Evolutionary conservation across 352 stramenopile genomes (phyloP), one percentile per base, ranked within the genome.

Genomic region (Bremia lactucae): DNA sequence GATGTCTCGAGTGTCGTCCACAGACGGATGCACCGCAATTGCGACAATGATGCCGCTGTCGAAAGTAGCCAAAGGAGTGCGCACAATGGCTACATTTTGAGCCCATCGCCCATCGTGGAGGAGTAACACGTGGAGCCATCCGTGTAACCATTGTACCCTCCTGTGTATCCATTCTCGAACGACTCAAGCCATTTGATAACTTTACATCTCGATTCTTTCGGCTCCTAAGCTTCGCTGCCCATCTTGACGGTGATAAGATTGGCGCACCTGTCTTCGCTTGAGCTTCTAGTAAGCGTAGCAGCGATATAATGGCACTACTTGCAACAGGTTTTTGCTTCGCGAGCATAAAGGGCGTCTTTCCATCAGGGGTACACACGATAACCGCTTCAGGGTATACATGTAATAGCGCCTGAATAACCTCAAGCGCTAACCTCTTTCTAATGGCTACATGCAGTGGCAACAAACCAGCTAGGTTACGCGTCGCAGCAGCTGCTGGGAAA

Each of bases 1-100:
- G 48, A 36, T 83, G 57, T 22, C 65, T 64, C 3, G 70, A 87
- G 53, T 88, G 82, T 20, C 55, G 55, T n/a, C 68, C 59, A 47
- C 81, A 94, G 2, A 91, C 78, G 1, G 82, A 84, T 23, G 78
- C 57, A 4, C 81, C 81, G 40, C 81, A 94, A 47, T 77, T 83
- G 25, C 81, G 57, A 51, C 81, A 94, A 46, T 94, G 81, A 51
- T 94, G 81, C 18, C 78, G 70, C 15, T 68, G 68, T 48, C 67
- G 65, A 15, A 95, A 72, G 46, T 91, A 78, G 2, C 70, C 68
- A 36, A 95, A 95, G 43, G 76, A 81, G 13, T 48, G 57, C 8
- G 66, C 50, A 57, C 83, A 95, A 19, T 83, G 48, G 28, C 76
- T 43, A 52, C 83, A 95, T 20, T 47, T 55, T 26, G 65, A 65